Conservation (phyloP, 2,329 filamentous ascomycete species). For the Gaeumannomyces sp. region DNA sequence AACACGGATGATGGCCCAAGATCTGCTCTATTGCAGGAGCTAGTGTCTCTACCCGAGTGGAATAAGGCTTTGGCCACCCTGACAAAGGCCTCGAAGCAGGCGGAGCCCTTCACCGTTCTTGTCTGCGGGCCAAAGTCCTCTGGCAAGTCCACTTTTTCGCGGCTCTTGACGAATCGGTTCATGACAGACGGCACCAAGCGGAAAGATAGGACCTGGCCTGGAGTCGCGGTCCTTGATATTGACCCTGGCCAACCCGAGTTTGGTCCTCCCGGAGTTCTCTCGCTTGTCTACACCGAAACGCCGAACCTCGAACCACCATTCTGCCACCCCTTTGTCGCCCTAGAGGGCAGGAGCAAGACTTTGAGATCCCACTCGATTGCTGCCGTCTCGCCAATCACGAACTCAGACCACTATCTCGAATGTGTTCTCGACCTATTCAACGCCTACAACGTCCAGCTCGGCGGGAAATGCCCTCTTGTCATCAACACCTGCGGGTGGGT, state of each 20-base stretch:
- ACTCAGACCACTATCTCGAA: constrained; percentile 59
- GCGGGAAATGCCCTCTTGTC: constrained; percentile 48
- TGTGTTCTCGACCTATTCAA: constrained; percentile 58
- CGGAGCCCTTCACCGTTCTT: constrained; percentile 39
- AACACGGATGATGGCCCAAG: constrained; percentile 47
- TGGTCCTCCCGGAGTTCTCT: constrained; percentile 61
- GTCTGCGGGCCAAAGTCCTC: constrained; percentile 66
- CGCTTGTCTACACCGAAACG: constrained; percentile 53
- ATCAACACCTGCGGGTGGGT: constrained; percentile 74
- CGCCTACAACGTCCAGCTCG: constrained; percentile 43
- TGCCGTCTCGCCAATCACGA: constrained; percentile 56
- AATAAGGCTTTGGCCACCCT: constrained; percentile 50
- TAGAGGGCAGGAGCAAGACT: constrained; percentile 29
- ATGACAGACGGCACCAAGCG: constrained; percentile 39
- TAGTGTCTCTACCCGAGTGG: constrained; percentile 54
- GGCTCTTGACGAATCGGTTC: constrained; percentile 59
- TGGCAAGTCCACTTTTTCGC: constrained; percentile 70
- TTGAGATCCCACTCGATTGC: constrained; percentile 62
- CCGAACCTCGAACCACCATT: constrained; percentile 64
- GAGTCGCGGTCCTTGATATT: constrained; percentile 61
- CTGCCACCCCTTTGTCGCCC: constrained; percentile 41
- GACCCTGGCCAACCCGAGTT: constrained; percentile 76
- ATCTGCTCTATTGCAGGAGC: constrained; percentile 43
- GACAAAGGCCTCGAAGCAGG: constrained; percentile 26
- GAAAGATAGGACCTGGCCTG: constrained; percentile 21